A percentile compares a stretch with the other conserved stretches of the same genome.
Conservation (phyloP, 1,284 basidiomycete species). For the Cutaneotrichosporon mucoides region DNA sequence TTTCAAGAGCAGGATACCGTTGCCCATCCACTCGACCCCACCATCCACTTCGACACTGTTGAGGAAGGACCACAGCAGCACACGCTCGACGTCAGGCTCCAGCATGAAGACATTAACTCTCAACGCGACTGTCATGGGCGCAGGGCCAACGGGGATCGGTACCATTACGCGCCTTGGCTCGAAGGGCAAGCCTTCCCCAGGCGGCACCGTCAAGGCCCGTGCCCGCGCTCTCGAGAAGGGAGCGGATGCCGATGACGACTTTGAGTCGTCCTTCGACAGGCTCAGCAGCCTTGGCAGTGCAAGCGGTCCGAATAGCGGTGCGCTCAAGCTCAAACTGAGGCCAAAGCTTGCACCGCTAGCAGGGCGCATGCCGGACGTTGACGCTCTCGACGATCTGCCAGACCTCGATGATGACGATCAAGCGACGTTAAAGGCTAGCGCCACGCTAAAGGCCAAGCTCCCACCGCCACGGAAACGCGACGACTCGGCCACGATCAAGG, state of each 20-base stretch:
- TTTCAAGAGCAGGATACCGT: not conserved
- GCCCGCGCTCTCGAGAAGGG: constrained; percentile 24
- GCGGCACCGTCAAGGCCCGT: constrained; percentile 27
- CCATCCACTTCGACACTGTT: constrained; percentile 8
- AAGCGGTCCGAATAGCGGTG: not conserved
- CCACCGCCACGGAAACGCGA: constrained; percentile 25
- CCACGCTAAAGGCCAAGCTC: constrained; percentile 41
- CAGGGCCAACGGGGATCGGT: constrained; percentile 35
- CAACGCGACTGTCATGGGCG: constrained; percentile 29
- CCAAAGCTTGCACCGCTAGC: constrained; percentile 11
- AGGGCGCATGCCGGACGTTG: constrained; percentile 26
- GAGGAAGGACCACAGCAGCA: not conserved
- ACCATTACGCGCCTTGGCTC: constrained; percentile 36
- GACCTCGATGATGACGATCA: constrained; percentile 40
- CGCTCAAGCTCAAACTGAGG: constrained; percentile 4
- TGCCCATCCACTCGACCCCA: not conserved
- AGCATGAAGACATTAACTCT: constrained; percentile 15
- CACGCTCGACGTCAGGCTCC: constrained; percentile 5
- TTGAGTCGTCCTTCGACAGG: constrained; percentile 16
- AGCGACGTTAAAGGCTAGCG: constrained; percentile 43
- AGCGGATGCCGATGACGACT: constrained; percentile 35
- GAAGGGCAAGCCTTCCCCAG: constrained; percentile 12
- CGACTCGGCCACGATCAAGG: constrained; percentile 12
- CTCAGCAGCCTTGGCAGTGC: not conserved
- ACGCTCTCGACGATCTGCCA: constrained; percentile 38